Conservation (phyloP, 495 filamentous ascomycete species). For the Aspergillus nidulans region DNA sequence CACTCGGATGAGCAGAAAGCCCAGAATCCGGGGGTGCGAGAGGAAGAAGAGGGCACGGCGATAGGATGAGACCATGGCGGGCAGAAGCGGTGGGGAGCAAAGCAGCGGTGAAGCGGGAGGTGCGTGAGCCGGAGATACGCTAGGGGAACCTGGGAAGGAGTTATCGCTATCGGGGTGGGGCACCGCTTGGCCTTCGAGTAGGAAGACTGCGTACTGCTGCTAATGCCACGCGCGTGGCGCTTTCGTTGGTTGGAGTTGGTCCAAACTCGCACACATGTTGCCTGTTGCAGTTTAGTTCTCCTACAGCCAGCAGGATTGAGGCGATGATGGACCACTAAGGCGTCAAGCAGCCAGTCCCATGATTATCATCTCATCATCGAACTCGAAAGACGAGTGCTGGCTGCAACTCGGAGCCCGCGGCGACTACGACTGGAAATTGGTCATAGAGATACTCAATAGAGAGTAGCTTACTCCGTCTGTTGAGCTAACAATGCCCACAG, state of each 20-base stretch:
- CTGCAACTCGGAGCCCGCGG: too few relatives aligned
- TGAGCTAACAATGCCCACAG: neutral
- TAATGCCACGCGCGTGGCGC: constrained; percentile 11
- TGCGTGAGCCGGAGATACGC: constrained; percentile 33
- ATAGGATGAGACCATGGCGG: constrained; percentile 33
- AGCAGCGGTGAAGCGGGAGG: constrained; percentile 45
- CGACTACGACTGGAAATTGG: neutral
- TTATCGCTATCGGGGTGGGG: constrained; percentile 28
- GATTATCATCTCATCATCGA: constrained; percentile 13
- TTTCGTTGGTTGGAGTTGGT: constrained; percentile 12
- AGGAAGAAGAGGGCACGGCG: constrained; percentile 14
- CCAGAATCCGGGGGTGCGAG: constrained; percentile 26
- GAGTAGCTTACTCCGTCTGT: neutral
- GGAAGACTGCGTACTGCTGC: neutral
- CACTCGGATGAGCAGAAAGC: constrained; percentile 25
- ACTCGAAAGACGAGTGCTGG: neutral
- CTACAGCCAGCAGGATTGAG: neutral
- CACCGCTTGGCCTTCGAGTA: constrained; percentile 9
- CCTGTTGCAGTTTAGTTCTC: constrained; percentile 1
- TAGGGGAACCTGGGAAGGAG: constrained; percentile 30
- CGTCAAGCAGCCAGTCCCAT: constrained; percentile 17
- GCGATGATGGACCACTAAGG: constrained; percentile 8
- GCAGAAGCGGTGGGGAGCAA: constrained; percentile 37
- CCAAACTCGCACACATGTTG: constrained; percentile 3
- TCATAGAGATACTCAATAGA: neutral